Base-by-base conservation (phyloP, 2,329 filamentous ascomycete genomes). In the Aspergillus pseudotamarii region DNA sequence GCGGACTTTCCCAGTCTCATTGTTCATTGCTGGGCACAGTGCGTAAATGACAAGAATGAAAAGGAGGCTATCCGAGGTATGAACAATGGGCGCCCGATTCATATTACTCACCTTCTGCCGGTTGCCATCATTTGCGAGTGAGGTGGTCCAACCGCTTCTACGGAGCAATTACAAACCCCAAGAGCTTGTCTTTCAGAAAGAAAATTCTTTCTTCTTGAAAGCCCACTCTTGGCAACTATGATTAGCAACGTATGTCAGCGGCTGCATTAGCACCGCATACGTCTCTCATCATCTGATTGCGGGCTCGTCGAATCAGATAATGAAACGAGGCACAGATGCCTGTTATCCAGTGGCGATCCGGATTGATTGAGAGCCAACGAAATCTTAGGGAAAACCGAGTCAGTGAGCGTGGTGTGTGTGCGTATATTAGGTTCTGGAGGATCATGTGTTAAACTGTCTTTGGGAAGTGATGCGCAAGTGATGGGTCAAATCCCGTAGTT, bases 241-340 rank as follows among this genome's bases (percentile, higher is more conserved):
- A 65, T 65, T 63, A 60, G 58, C 61, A 63, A 38, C 19, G 63
- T 57, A 51, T 58, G 58, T 60, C 60, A 38, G 46, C 38, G 54
- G 60, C 46, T 67, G 65, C 65, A 65, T 67, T 67, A 67, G 60
- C 59, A 65, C 63, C 65, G 65, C 65, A 67, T 62, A 65, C 58
- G 58, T 36, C 28, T 63, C 57, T 60, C 46, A 60, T 67, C 65
- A 67, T 59, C 65, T 67, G 65, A 67, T 65, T 36, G 32, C 32
- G 23, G 23, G 34, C 45, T 53, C 60, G 41, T 61, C 64, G 62
- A 66, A 66, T 66, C 62, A 66, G 50, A 60, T 56, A 46, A 53
- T 58, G 57, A 54, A 43, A 32, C 54, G 62, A 57, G 55, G 59
- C 59, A 64, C 64, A 65, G 61, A 59, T 43, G 55, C 43, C 26